Base-by-base conservation (phyloP, 495 filamentous ascomycete species). In the Podospora didyma region DNA sequence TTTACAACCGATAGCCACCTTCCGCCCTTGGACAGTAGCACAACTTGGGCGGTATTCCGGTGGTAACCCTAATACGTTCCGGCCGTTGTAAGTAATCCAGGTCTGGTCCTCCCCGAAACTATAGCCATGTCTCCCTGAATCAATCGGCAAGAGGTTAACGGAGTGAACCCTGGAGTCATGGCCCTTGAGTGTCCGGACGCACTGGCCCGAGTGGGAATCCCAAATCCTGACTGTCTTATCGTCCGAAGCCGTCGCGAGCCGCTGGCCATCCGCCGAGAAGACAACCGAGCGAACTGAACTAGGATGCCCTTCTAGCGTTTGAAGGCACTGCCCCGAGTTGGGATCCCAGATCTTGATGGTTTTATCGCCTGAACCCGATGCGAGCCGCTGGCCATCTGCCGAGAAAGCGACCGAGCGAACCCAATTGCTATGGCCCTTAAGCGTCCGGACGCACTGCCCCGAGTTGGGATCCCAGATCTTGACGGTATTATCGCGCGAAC, bases 331-430 rank as follows among this genome's bases (percentile, higher is more conserved):
- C 34, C 34, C 34, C 34, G 34, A 35, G 7, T 7, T 14, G 7
- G 14, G 34, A 7, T 35, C 34, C 92, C 92, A 96, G 11, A 96
- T 76, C 70, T 95, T 95, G 51, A 94, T 83, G 0, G 91, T 95
- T 59, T 88, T 84, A 70, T 96, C 92, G 3, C 88, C 89, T 0
- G 92, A 96, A 12, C 86, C 85, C 0, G 91, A 96, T 24, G 90
- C 89, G 17, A 96, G 82, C 28, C 94, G 82, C 61, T 96, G 12
- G 45, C 45, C 22, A 54, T 59, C 34, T 2, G 44, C 20, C 7
- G 44, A 59, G 44, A 59, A 59, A 7, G 35, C 55, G 0, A 57
- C 47, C 17, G 45, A 53, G 4, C 1, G 2, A 51, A 58, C 49
- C 41, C 0, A 47, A n/a, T 34, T 9, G 17, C 47, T 1, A 37